phyloP scores from a whole-genome alignment of 1,139 yeast genomes.

The Nakaseomyces glabratus region DNA sequence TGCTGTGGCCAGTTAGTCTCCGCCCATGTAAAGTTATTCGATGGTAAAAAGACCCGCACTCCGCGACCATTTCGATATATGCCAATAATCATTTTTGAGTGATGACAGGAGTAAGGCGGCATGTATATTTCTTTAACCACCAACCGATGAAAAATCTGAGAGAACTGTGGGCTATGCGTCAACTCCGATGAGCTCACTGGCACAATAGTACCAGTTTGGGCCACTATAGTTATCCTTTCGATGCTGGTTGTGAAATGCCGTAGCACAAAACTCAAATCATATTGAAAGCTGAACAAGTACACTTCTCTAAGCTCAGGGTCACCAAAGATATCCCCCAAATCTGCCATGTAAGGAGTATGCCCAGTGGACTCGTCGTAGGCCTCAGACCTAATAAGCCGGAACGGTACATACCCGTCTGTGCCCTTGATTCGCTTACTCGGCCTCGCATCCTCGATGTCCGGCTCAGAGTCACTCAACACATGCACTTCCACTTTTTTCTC shows the following conservation, averaged over 20 bases:
- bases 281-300: slow-evolving; percentile 32
- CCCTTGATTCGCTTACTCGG: too few relatives aligned
- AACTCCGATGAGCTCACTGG: slow-evolving; percentile 11
- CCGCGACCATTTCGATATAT: slow-evolving; percentile 38
- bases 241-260: slow-evolving; percentile 14
- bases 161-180: neutral
- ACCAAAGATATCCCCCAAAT: slow-evolving; percentile 26
- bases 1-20: slow-evolving; percentile 55
- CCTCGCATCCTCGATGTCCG: neutral
- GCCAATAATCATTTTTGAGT: slow-evolving; percentile 59
- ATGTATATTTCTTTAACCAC: slow-evolving; percentile 22
- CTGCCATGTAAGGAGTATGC: slow-evolving; percentile 19
- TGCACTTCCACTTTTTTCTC: slow-evolving; percentile 2
- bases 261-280: slow-evolving; percentile 27
- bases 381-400: slow-evolving; percentile 28
- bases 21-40: slow-evolving; percentile 46
- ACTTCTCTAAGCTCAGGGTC: slow-evolving; percentile 18
- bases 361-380: slow-evolving; percentile 22
- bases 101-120: slow-evolving; percentile 43
- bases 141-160: slow-evolving; percentile 13
- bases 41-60: slow-evolving; percentile 47
- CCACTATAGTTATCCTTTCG: slow-evolving; percentile 22
- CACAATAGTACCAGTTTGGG: slow-evolving; percentile 29
- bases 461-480: neutral
- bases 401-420: too few relatives aligned